Base-by-base conservation (phyloP, 345 rosid genomes). In the Carallia pectinifolia region DNA sequence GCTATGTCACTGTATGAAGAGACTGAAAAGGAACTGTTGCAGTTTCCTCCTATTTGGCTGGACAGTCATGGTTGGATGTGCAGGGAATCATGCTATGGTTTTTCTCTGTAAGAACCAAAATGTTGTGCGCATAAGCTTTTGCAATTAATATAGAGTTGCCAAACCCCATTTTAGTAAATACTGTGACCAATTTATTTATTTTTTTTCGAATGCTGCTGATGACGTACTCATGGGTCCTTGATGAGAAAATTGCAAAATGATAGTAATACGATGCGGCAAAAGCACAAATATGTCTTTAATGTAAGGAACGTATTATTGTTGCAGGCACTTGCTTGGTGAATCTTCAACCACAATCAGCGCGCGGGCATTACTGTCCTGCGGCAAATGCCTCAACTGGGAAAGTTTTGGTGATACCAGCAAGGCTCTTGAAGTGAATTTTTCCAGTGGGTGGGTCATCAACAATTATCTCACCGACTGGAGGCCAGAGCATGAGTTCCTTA, bases 311-410 rank as follows among this genome's bases (percentile, higher is more conserved):
- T 53, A 52, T 36, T 53, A 52, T 27, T 44, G 10, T 44, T 62
- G 50, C 70, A 30, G 77, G 64, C 61, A 40, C 47, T 40, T 40
- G 53, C 34, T 61, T 19, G 61, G 62, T 67, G 73, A 40, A 34
- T 31, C 72, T 70, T 53, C 29, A 27, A 10, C 64, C 5, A 18
- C 30, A 23, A 30, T 66, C 17, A 6, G 7, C 61, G 31, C 2
- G 53, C 31, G 34, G 18, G 55, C 19, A 34, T 78, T 69, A 82
- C 75, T 85, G 83, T 18, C 83, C 88, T 4, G 83, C 74, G 17
- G 85, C 82, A 64, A 87, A 87, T 52, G 91, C 91, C 67, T 81
- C 84, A 4, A 72, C 82, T 0, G 89, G 88, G 71, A 87, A 85
- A n/a, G 89, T 78, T 78, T 81, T 80, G 39, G 85, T 80, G 74